Evolutionary conservation across 2,329 filamentous ascomycete species (phyloP).

Genomic region (Ceratocystiopsis sp.): DNA sequence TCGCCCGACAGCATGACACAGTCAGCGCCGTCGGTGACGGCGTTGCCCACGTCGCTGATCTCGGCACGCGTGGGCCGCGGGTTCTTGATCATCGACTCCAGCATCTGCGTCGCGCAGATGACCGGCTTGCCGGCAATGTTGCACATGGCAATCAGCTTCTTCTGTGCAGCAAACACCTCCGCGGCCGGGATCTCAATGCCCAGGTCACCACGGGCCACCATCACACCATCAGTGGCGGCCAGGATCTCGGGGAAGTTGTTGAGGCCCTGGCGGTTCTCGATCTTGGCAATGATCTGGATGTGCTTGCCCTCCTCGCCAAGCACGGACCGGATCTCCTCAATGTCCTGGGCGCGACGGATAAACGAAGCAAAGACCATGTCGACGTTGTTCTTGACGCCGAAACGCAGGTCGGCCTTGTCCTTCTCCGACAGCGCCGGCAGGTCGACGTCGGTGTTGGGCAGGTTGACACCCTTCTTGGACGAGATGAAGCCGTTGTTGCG

Average conservation of each 20-base stretch:
- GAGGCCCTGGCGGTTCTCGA: constrained; percentile 98
- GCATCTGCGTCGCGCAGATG: constrained; percentile 98
- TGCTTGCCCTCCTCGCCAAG: constrained; percentile 83
- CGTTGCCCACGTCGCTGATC: constrained; percentile 96
- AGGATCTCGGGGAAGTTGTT: constrained; percentile 99
- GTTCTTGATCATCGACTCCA: constrained; percentile 99
- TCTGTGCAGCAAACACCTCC: constrained; percentile 97
- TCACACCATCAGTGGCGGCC: constrained; percentile 91
- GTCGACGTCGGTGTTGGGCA: constrained; percentile 96
- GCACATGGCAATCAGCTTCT: constrained; percentile 99
- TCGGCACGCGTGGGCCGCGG: constrained; percentile 93
- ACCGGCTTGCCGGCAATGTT: constrained; percentile 98
- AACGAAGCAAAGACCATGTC: constrained; percentile 99
- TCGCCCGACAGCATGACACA: constrained; percentile 99
- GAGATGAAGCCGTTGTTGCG: constrained; percentile 98
- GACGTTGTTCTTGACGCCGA: constrained; percentile 96
- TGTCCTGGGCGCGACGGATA: constrained; percentile 87
- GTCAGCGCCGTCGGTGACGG: constrained; percentile 92
- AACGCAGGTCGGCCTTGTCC: constrained; percentile 83
- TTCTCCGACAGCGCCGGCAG: constrained; percentile 95
- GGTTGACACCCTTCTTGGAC: constrained; percentile 97
- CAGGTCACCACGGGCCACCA: constrained; percentile 96
- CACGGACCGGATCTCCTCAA: constrained; percentile 78
- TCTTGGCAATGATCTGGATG: constrained; percentile 99
- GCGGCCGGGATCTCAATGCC: constrained; percentile 98